Percentiles rank a stretch among this genome's conserved stretches.
Conservation (phyloP, 148 eudicot species). For the Diospyros lotus region DNA sequence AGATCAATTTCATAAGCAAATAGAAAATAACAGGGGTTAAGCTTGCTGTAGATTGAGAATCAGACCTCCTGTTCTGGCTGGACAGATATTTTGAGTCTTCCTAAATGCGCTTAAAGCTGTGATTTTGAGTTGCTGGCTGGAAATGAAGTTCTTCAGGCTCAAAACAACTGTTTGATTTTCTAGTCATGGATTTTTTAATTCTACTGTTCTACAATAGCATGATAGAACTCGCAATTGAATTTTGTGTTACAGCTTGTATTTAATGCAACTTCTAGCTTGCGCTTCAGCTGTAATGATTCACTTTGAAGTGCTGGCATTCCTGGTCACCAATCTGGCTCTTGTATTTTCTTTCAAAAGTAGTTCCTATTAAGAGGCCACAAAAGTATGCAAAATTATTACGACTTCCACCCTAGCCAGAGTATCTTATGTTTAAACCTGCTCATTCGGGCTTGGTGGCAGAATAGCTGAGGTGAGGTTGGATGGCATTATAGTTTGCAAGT, state of each 20-base stretch:
- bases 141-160: not conserved
- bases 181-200: not conserved
- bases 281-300: not conserved
- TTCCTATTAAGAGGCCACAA: too few species aligned
- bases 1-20: not conserved
- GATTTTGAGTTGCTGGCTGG: not conserved
- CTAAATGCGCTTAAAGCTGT: not conserved
- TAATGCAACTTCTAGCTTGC: not conserved
- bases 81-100: not conserved
- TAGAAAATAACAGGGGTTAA: not conserved
- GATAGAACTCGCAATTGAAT: not conserved
- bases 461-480: not conserved
- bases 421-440: too few species aligned
- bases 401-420: not conserved
- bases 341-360: not conserved
- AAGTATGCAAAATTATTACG: not conserved
- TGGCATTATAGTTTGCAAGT: not conserved
- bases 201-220: not conserved
- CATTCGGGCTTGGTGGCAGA: too few species aligned
- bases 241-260: too few species aligned
- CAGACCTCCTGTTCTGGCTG: not conserved
- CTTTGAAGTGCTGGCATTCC: not conserved
- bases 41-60: not conserved
- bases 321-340: not conserved
- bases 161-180: not conserved